Percentiles rank a stretch among this genome's conserved stretches.
Evolutionary conservation across 2,329 filamentous ascomycete species (phyloP).

Genomic region (Samsoniella hepiali): DNA sequence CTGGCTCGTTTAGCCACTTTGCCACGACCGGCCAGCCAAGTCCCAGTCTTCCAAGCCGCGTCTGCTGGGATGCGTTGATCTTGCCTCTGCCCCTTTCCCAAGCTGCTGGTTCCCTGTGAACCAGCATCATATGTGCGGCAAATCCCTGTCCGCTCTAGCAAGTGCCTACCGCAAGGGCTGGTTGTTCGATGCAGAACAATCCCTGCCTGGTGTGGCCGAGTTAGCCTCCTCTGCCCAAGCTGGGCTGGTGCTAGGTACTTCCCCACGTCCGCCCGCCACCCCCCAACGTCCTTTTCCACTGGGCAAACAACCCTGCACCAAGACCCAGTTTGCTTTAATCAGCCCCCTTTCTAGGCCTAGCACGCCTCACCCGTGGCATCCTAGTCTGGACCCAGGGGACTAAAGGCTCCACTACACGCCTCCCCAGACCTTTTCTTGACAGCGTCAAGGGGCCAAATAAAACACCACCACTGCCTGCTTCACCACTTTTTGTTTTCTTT

Average conservation of each 20-base stretch:
- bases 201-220: slow-evolving; percentile 5
- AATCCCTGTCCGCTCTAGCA: slow-evolving; percentile 8
- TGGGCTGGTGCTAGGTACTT: slow-evolving; percentile 18
- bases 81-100: slow-evolving; percentile 7
- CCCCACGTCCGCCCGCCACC: slow-evolving; percentile 20
- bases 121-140: slow-evolving; percentile 1
- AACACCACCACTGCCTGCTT: slow-evolving; percentile 44
- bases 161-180: slow-evolving; percentile 9
- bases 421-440: slow-evolving; percentile 41
- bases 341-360: slow-evolving; percentile 42
- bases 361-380: slow-evolving; percentile 48
- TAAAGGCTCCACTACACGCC: slow-evolving; percentile 34
- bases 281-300: slow-evolving; percentile 19
- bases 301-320: slow-evolving; percentile 20
- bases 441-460: slow-evolving; percentile 47
- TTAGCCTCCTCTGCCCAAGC: slow-evolving; percentile 5
- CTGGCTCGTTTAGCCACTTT: slow-evolving; percentile 5
- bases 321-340: slow-evolving; percentile 34
- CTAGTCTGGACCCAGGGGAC: slow-evolving; percentile 44
- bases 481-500: slow-evolving; percentile 39
- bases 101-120: background rate
- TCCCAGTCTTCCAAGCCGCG: background rate
- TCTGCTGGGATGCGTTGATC: slow-evolving; percentile 3
- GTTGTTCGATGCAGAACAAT: slow-evolving; percentile 17
- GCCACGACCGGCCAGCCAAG: background rate